Evolutionary conservation across 2,329 filamentous ascomycete species (phyloP).

Genomic region (Chaetomiaceae sp.): DNA sequence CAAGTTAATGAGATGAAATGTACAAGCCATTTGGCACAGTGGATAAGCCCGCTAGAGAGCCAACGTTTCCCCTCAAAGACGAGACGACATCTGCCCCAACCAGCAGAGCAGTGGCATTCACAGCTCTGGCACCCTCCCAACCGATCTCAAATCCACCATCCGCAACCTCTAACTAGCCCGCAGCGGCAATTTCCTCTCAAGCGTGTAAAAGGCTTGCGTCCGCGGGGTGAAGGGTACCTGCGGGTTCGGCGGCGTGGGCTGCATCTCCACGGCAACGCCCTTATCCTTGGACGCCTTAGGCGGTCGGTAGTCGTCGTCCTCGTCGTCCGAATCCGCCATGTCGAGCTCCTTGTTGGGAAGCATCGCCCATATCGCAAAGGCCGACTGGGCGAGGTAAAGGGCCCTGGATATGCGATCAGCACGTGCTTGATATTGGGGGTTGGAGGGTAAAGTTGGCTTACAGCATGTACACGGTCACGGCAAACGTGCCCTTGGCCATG

Average conservation of each 20-base stretch:
- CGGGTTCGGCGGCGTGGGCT: conserved; percentile 27
- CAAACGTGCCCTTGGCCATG: conserved; percentile 65
- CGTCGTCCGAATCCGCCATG: conserved; percentile 41
- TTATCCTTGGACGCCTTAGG: conserved; percentile 32
- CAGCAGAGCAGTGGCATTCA: conserved; percentile 7
- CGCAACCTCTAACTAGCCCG: conserved; percentile 20
- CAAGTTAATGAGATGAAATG: background rate
- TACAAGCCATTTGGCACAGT: background rate
- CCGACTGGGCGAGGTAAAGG: conserved; percentile 57
- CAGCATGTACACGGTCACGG: conserved; percentile 62
- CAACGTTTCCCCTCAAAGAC: background rate
- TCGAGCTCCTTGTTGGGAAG: conserved; percentile 53
- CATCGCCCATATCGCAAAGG: conserved; percentile 56
- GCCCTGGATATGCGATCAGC: conserved; percentile 36
- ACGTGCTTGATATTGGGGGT: background rate
- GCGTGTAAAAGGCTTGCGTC: conserved; percentile 62
- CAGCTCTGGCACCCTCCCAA: background rate
- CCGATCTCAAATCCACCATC: background rate
- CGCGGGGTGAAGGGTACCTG: conserved; percentile 56
- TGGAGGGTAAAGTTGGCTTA: conserved; percentile 39
- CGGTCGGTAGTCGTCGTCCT: conserved; percentile 32
- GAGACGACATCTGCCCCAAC: background rate
- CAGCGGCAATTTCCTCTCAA: conserved; percentile 55
- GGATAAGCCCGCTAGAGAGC: background rate
- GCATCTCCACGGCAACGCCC: conserved; percentile 50